Conservation (phyloP, 441 rosid species). For the Brassica hybrid region DNA sequence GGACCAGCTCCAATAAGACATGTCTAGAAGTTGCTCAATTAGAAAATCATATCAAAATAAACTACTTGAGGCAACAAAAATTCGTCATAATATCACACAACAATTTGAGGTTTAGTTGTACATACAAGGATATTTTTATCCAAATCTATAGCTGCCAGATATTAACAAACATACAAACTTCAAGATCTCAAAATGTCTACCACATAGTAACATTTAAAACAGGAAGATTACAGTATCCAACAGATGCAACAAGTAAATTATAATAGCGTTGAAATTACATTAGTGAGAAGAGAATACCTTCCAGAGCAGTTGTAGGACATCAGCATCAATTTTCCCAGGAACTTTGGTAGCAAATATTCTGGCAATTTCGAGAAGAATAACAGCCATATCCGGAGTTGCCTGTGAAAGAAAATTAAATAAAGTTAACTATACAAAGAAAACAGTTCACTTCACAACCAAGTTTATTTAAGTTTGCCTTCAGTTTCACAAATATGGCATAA, state of each 20-base stretch:
- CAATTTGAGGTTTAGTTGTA: conserved; percentile 7
- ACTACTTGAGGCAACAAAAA: conserved; percentile 14
- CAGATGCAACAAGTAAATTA: not conserved
- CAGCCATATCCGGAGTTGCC: conserved; percentile 99
- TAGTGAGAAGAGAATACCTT: conserved; percentile 63
- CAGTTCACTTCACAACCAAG: conserved; percentile 5
- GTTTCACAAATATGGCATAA: not conserved
- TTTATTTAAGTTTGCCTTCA: conserved; percentile 19
- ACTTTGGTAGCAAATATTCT: conserved; percentile 99
- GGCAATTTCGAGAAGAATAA: conserved; percentile 98
- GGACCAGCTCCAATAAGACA: conserved; percentile 99
- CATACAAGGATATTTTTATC: not conserved
- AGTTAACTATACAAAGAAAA: conserved; percentile 27
- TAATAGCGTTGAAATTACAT: conserved; percentile 6
- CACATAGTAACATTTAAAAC: not conserved
- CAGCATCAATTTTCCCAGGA: conserved; percentile 99
- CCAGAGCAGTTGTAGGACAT: conserved; percentile 98
- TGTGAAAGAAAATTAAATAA: conserved; percentile 37
- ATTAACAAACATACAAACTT: conserved; percentile 28
- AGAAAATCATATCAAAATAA: conserved; percentile 18
- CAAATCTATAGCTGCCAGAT: conserved; percentile 10
- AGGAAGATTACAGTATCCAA: conserved; percentile 15
- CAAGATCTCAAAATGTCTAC: conserved; percentile 8
- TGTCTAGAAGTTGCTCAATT: conserved; percentile 57
- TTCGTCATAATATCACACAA: conserved; percentile 22